Evolutionary conservation across 768 basidiomycete species (phyloP), one percentile per base, ranked within the genome.

Genomic region (Russula sp.): DNA sequence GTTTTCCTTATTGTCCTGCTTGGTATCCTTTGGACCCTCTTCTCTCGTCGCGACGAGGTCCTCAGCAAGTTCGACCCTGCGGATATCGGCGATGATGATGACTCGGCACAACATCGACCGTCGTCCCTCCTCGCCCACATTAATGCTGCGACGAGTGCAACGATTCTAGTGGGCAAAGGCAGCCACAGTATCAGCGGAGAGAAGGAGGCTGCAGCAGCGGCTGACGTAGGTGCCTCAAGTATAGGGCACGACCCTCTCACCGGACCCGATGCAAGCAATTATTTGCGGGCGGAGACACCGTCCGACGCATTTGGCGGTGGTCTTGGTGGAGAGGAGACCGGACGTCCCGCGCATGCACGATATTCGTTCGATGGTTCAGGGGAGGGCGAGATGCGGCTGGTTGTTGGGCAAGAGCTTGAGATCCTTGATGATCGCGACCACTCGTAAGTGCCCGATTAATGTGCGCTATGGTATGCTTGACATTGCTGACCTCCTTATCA

Each of bases 41-140:
- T 93, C 75, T 86, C 89, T 24, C 82, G 91, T 59, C 82, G 86
- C 59, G 92, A 93, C 44, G 89, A 92, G 71, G 86, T 84, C 70
- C 67, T 83, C 11, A 76, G 77, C 69, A 88, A 88, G 71, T 81
- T 83, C 63, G 90, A 89, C 64, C 76, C 74, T 9, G 81, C 75
- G 1, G 87, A 89, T 13, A 83, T 85, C 0, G 87, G 88, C 1
- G 89, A 93, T 34, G 88, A 91, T 50, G 86, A 88, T 69, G 88
- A 74, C 62, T 73, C 88, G 28, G 79, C 83, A 18, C 85, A 84
- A 60, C 90, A 91, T 69, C 84, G 91, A 7, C 93, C 93, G 1
- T 94, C 92, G 0, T 93, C 92, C 3, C 78, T 96, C 22, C 83
- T 96, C 3, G 91, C 90, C 59, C 92, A 95, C 69, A 92, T 96